Conservation (phyloP, 2,329 filamentous ascomycete species). For the Salinomyces thailandicus region DNA sequence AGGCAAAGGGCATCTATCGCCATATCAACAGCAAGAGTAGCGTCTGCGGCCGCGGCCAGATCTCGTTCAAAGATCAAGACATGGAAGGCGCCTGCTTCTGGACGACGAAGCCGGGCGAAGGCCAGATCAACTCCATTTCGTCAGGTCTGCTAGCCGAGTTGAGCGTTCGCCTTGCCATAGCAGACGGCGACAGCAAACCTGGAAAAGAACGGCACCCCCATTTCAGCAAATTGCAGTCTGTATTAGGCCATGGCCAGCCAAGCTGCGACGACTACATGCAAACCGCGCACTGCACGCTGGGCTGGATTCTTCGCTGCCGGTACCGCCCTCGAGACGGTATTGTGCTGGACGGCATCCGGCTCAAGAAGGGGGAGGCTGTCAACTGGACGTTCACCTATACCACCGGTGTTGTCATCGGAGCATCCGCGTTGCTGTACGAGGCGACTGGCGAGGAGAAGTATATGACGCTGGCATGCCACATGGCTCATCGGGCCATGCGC, state of each 20-base stretch:
- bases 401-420: constrained; percentile 19
- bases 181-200: neutral
- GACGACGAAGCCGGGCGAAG: constrained; percentile 13
- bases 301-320: constrained; percentile 19
- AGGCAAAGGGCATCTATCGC: constrained; percentile 15
- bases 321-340: constrained; percentile 17
- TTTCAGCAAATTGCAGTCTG: constrained; percentile 7
- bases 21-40: constrained; percentile 9
- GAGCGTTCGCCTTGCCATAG: constrained; percentile 14
- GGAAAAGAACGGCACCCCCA: constrained; percentile 6
- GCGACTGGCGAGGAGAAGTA: constrained; percentile 12
- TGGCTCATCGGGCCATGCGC: constrained; percentile 16
- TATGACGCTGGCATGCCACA: constrained; percentile 16
- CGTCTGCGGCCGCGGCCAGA: constrained; percentile 12
- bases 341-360: constrained; percentile 18
- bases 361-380: constrained; percentile 13
- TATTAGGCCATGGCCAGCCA: constrained; percentile 1
- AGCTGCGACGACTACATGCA: constrained; percentile 11
- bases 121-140: constrained; percentile 15
- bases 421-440: constrained; percentile 15
- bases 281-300: constrained; percentile 14
- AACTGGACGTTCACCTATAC: constrained; percentile 23
- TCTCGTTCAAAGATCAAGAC: constrained; percentile 13
- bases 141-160: constrained; percentile 18
- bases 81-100: constrained; percentile 19